These are phyloP conservation scores for Ustilago xerochloae DNA, from an alignment of 1,284 basidiomycete species.

Conservation along the genomic window DNA sequence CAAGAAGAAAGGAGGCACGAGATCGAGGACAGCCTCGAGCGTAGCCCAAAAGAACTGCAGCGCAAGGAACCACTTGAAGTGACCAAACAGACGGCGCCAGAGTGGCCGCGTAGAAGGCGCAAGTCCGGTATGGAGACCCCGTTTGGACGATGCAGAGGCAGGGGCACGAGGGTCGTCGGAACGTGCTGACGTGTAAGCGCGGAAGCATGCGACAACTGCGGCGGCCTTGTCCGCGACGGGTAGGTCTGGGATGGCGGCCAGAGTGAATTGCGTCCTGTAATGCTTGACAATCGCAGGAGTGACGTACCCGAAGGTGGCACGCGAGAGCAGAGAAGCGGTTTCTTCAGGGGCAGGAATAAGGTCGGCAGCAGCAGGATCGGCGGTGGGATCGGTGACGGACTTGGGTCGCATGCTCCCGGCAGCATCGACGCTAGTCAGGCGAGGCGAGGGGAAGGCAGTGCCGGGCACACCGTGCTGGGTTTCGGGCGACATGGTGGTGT, in stretches of 20 bases:
- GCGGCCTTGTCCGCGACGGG: slow-evolving; percentile 72
- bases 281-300: slow-evolving; percentile 69
- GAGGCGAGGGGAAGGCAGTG: slow-evolving; percentile 63
- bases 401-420: slow-evolving; percentile 5
- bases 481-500: slow-evolving; percentile 60
- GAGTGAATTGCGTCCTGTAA: slow-evolving; percentile 69
- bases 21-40: slow-evolving; percentile 70
- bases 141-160: slow-evolving; percentile 4
- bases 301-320: slow-evolving; percentile 60
- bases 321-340: slow-evolving; percentile 60
- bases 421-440: slow-evolving; percentile 15
- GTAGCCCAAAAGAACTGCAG: slow-evolving; percentile 69
- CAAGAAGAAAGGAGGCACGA: slow-evolving; percentile 71
- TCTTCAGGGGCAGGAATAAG: slow-evolving; percentile 61
- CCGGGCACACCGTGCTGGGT: slow-evolving; percentile 50
- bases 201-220: slow-evolving; percentile 61
- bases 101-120: slow-evolving; percentile 63
- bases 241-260: slow-evolving; percentile 71
- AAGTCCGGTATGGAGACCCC: slow-evolving; percentile 51
- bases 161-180: slow-evolving; percentile 6
- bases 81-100: slow-evolving; percentile 67
- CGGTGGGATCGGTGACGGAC: background rate
- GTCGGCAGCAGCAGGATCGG: slow-evolving; percentile 18
- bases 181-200: slow-evolving; percentile 47
- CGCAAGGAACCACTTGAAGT: slow-evolving; percentile 66